Evolutionary conservation across 345 rosid species (phyloP).

Genomic region (Adansonia digitata): DNA sequence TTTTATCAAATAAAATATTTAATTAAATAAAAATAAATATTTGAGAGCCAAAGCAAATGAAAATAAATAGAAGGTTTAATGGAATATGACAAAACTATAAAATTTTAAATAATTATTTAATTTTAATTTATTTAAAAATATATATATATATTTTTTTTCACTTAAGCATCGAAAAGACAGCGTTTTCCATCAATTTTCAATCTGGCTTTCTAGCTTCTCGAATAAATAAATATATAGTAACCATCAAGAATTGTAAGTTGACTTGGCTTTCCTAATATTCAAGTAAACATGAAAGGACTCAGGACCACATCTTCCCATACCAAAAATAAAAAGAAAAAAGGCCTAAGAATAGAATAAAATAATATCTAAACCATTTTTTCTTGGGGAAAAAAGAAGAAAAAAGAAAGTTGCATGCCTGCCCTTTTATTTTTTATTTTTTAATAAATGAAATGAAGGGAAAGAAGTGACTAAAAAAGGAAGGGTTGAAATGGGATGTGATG

Average conservation of each 20-base stretch:
- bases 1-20: too few relatives aligned
- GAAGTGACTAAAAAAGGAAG: not conserved
- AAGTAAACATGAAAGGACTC: not conserved
- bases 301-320: not conserved
- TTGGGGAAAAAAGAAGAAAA: not conserved
- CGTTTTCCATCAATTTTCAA: not conserved
- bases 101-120: too few relatives aligned
- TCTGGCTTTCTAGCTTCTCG: not conserved
- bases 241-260: not conserved
- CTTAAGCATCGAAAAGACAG: not conserved
- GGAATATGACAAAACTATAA: too few relatives aligned
- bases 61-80: too few relatives aligned
- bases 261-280: not conserved
- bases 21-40: too few relatives aligned
- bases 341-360: not conserved
- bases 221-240: not conserved
- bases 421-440: not conserved
- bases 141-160: too few relatives aligned
- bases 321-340: not conserved
- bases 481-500: conserved; percentile 4
- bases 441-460: not conserved
- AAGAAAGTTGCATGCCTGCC: not conserved
- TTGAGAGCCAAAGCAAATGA: too few relatives aligned
- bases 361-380: not conserved
- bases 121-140: too few relatives aligned